Evolutionary conservation across 805 yeast genomes (phyloP), one percentile per base, ranked within the genome.

Genomic region (Deakozyma indianensis): DNA sequence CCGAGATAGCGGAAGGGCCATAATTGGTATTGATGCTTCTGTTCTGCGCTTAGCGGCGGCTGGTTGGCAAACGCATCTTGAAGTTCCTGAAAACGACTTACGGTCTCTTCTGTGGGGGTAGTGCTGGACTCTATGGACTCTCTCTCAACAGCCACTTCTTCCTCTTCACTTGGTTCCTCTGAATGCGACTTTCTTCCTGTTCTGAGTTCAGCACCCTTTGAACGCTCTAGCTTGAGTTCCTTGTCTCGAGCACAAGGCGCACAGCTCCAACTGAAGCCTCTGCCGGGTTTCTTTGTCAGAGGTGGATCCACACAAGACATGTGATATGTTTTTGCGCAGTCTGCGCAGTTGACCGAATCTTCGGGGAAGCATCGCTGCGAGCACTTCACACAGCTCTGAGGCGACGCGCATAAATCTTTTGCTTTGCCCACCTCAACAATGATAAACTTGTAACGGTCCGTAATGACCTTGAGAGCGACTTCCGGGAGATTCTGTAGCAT

Each of bases 231-330:
- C 16, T 32, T 32, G 38, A 9, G 59, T 49, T 78, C 81, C 44
- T 73, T 71, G 25, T 66, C 70, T 52, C 75, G 73, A n/a, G 80
- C 70, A 64, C 96, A 87, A 3, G 66, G 59, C 23, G 84, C 88
- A 66, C 96, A 87, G 22, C 85, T 73, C 96, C 96, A 88, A 5
- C 86, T 83, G 57, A 85, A 83, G 1, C 95, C 95, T 47, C 94
- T 66, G 41, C 83, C 78, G 1, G 95, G 96, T 55, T 83, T 83
- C 50, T 75, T 74, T 44, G 74, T 59, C 35, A 86, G 62, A 1
- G 96, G 96, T 1, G 96, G 96, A 49, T 81, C 84, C 42, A 87
- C 71, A 56, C 97, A 88, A 29, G 77, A 67, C 75, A 87, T 74
- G 63, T 88, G 97, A 52, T 78, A 85, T 48, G 68, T 68, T 16